These are phyloP conservation scores for Claviceps digitariae DNA, from an alignment of 2,329 filamentous ascomycete species.

Conservation along the genomic window DNA sequence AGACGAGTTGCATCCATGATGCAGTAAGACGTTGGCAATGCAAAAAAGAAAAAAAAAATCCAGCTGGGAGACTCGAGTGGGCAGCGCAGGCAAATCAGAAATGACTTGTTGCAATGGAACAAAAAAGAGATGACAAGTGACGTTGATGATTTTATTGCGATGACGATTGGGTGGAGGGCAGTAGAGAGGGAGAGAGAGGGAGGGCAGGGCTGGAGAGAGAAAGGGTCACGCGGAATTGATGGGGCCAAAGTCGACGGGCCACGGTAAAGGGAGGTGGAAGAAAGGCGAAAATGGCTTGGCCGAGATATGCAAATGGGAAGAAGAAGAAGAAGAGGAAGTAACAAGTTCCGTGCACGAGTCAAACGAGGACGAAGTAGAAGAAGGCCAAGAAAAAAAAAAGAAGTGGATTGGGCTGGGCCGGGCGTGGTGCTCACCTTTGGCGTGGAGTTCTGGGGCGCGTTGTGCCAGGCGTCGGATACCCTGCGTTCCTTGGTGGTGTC, in stretches of 20 bases:
- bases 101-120: background rate
- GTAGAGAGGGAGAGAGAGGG: background rate
- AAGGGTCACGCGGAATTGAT: too few relatives aligned
- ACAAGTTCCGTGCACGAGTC: constrained; percentile 9
- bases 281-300: background rate
- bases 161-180: background rate
- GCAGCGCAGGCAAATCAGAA: background rate
- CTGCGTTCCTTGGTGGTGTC: constrained; percentile 35
- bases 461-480: constrained; percentile 35
- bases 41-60: too few relatives aligned
- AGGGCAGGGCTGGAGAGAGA: background rate
- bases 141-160: background rate
- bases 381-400: constrained; percentile 12
- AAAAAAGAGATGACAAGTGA: background rate
- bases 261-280: background rate
- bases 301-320: constrained; percentile 2
- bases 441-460: constrained; percentile 27
- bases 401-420: constrained; percentile 13
- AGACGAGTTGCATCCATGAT: background rate
- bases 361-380: constrained; percentile 5
- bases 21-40: background rate
- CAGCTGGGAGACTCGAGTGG: background rate
- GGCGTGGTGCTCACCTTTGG: constrained; percentile 31
- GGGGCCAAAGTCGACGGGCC: background rate
- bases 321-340: constrained; percentile 2